Percentiles rank a stretch among this genome's conserved stretches.
Conservation (phyloP, 2,329 filamentous ascomycete species). For the Diaporthe helianthi region DNA sequence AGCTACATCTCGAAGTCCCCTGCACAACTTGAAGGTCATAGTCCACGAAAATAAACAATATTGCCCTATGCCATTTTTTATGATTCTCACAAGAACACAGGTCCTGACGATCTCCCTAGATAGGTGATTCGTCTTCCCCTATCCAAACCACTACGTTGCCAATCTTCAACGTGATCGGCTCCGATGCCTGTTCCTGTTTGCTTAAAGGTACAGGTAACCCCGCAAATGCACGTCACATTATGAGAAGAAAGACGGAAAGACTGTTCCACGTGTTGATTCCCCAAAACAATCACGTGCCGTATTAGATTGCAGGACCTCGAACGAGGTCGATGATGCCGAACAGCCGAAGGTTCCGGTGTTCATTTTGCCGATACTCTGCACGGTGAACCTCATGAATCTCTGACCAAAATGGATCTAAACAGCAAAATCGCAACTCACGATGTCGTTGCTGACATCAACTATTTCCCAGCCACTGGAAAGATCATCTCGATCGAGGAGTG, state of each 20-base stretch:
- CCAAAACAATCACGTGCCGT: constrained; percentile 8
- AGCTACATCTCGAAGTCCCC: no score
- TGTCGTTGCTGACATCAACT: constrained; percentile 25
- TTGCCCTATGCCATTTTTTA: no score
- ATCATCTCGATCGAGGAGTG: constrained; percentile 15
- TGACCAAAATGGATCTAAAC: neutral
- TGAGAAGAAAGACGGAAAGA: neutral
- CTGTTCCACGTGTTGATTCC: neutral
- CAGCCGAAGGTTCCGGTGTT: neutral
- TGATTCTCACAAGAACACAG: no score
- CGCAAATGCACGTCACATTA: neutral
- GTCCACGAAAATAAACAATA: no score
- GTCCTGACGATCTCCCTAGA: no score
- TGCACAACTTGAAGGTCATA: no score
- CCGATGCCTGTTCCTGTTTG: neutral
- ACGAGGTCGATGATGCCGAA: neutral
- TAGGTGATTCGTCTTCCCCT: no score
- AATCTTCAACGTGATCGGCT: no score
- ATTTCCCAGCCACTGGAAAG: neutral
- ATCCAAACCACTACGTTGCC: no score
- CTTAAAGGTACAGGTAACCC: neutral
- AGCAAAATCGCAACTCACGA: neutral
- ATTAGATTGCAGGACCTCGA: neutral
- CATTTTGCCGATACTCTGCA: rapidly evolving
- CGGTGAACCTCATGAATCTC: neutral